Conservation (phyloP, 331 rosid species). For the Saraca asoca region DNA sequence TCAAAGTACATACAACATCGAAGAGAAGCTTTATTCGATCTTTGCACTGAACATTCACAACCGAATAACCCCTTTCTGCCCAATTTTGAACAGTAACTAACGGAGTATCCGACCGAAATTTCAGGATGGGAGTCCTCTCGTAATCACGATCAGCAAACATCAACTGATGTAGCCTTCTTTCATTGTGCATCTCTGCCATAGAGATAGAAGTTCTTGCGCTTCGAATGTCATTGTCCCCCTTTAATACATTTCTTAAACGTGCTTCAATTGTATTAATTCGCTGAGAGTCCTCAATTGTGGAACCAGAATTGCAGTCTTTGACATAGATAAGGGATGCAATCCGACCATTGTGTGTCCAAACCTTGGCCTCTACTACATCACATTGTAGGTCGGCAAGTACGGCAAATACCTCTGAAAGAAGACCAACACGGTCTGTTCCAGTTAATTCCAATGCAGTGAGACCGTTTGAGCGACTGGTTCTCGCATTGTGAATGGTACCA, state of each 20-base stretch:
- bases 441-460: slow-evolving; percentile 79
- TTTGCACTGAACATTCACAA: slow-evolving; percentile 88
- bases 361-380: slow-evolving; percentile 89
- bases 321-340: slow-evolving; percentile 77
- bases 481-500: slow-evolving; percentile 58
- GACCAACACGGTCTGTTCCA: slow-evolving; percentile 87
- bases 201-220: slow-evolving; percentile 80
- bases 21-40: slow-evolving; percentile 78
- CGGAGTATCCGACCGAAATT: slow-evolving; percentile 46
- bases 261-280: slow-evolving; percentile 63
- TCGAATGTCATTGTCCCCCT: slow-evolving; percentile 81
- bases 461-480: slow-evolving; percentile 44
- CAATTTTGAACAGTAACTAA: slow-evolving; percentile 76
- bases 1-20: slow-evolving; percentile 82
- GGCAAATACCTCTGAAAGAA: slow-evolving; percentile 90
- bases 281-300: slow-evolving; percentile 70
- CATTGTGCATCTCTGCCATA: slow-evolving; percentile 67
- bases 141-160: slow-evolving; percentile 90
- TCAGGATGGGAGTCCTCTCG: slow-evolving; percentile 66
- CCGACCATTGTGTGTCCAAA: slow-evolving; percentile 97
- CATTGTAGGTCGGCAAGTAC: slow-evolving; percentile 84
- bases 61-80: slow-evolving; percentile 82
- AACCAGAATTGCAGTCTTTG: slow-evolving; percentile 68
- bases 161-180: slow-evolving; percentile 93
- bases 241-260: slow-evolving; percentile 75